Conservation (phyloP, 2,329 filamentous ascomycete genomes). For the Trichophyton schoenleinii region DNA sequence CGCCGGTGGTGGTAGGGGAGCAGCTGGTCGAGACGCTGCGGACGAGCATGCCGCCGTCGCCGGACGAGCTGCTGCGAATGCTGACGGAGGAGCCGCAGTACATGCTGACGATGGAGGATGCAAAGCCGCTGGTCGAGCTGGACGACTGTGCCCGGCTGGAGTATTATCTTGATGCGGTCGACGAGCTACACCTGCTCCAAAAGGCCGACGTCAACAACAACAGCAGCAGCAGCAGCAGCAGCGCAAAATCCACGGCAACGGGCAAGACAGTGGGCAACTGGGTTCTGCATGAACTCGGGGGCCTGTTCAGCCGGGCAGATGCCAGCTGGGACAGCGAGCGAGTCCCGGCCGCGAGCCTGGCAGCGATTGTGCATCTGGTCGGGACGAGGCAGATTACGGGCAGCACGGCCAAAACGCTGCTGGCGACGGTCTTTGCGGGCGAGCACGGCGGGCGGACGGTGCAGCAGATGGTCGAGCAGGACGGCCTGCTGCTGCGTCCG, state of each 20-base stretch:
- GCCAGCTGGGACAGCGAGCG: slow-evolving; percentile 27
- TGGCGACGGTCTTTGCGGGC: slow-evolving; percentile 43
- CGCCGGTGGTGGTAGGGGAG: slow-evolving; percentile 60
- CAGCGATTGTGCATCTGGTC: slow-evolving; percentile 34
- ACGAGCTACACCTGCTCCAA: slow-evolving; percentile 22
- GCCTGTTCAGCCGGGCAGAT: slow-evolving; percentile 45
- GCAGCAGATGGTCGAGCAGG: slow-evolving; percentile 42
- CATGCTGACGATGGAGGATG: slow-evolving; percentile 66
- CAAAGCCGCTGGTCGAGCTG: slow-evolving; percentile 61
- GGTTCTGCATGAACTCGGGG: slow-evolving; percentile 65
- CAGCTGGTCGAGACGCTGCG: slow-evolving; percentile 56
- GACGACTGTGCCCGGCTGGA: slow-evolving; percentile 69
- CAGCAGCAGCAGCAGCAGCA: slow-evolving; percentile 13
- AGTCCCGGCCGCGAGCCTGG: slow-evolving; percentile 33
- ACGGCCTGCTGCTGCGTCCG: slow-evolving; percentile 43
- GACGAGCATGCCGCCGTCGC: slow-evolving; percentile 53
- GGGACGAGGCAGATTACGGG: slow-evolving; percentile 38
- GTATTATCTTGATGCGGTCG: slow-evolving; percentile 51
- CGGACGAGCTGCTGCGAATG: slow-evolving; percentile 55
- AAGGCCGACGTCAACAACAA: slow-evolving; percentile 13
- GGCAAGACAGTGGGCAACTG: slow-evolving; percentile 48
- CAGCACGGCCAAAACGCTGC: slow-evolving; percentile 47
- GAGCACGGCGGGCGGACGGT: slow-evolving; percentile 33
- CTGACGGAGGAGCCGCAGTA: slow-evolving; percentile 47
- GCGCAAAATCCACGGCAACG: slow-evolving; percentile 9